A percentile compares a stretch with the other conserved stretches of the same genome.
Conservation (phyloP, 768 basidiomycete genomes). For the Pleurotus salmoneostramineus region DNA sequence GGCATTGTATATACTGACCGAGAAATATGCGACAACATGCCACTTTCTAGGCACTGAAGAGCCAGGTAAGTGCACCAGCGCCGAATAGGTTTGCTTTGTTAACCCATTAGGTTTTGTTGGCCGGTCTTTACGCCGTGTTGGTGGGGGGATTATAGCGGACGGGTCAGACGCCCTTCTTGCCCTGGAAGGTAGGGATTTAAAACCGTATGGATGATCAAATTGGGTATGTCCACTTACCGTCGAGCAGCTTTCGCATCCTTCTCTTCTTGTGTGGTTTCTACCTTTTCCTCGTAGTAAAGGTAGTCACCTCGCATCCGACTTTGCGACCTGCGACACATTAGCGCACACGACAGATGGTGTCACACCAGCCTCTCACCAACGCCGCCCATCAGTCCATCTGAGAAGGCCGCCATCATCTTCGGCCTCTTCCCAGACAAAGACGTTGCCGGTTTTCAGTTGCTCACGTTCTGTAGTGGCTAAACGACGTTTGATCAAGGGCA, state of each 20-base stretch:
- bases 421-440: conserved; percentile 69
- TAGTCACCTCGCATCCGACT: conserved; percentile 65
- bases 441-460: conserved; percentile 47
- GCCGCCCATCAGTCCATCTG: conserved; percentile 63
- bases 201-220: background rate
- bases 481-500: conserved; percentile 53
- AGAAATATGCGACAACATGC: conserved; percentile 78
- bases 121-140: conserved; percentile 51
- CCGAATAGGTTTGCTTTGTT: conserved; percentile 65
- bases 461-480: conserved; percentile 49
- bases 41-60: conserved; percentile 44
- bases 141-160: conserved; percentile 34
- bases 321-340: conserved; percentile 43
- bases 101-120: conserved; percentile 57
- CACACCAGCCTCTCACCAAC: conserved; percentile 36
- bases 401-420: conserved; percentile 44
- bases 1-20: conserved; percentile 36
- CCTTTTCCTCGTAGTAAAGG: conserved; percentile 62
- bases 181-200: conserved; percentile 18
- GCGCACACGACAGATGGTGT: background rate
- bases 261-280: conserved; percentile 55
- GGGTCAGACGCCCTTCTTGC: conserved; percentile 45
- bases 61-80: conserved; percentile 45
- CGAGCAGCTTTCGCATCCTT: conserved; percentile 55
- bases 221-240: conserved; percentile 30